Base-by-base conservation (phyloP, 352 stramenopile genomes). In the Phytophthora idaei region DNA sequence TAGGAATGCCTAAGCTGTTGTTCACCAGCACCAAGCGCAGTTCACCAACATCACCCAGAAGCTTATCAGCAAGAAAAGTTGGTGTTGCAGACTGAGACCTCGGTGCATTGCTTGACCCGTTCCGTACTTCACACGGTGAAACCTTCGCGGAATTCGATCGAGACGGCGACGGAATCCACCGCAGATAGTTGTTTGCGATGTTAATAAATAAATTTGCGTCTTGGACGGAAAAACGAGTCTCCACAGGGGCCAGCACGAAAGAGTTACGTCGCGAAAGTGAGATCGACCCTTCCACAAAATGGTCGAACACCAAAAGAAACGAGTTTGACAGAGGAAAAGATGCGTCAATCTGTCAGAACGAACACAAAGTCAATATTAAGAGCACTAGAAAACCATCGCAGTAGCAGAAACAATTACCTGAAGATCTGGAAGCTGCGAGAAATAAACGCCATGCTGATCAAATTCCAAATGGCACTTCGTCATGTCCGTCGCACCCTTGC, bases 221-320 rank as follows among this genome's bases (percentile, higher is more conserved):
- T 77, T 96, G 89, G 32, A 96, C 85, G 15, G 89, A 96, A 57
- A 96, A 92, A 12, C 89, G 84, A 4, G 83, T 88, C 61, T 96
- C 89, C 5, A 96, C 85, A 17, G 89, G 89, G 15, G 82, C 85
- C 21, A 95, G 58, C 31, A 93, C 83, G 47, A 93, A 92, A 8
- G 89, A 92, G 46, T 95, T 92, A 11, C 89, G 74, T 39, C 85
- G 72, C 46, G 74, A 84, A 11, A 90, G 63, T 4, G 61, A 36
- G 4, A 63, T 67, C 0, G 78, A 80, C 10, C 83, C 86, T 75
- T 94, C 75, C 27, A 94, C 81, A 44, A 94, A 83, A 42, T 96
- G 87, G 27, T 95, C 87, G 42, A 95, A 80, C 5, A 94, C 84
- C 48, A 96, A 68, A 57, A 89, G 73, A 69, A 95, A 95, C 17